phyloP scores from a whole-genome alignment of 2,329 filamentous ascomycete genomes.

The Neonectria coccinea region DNA sequence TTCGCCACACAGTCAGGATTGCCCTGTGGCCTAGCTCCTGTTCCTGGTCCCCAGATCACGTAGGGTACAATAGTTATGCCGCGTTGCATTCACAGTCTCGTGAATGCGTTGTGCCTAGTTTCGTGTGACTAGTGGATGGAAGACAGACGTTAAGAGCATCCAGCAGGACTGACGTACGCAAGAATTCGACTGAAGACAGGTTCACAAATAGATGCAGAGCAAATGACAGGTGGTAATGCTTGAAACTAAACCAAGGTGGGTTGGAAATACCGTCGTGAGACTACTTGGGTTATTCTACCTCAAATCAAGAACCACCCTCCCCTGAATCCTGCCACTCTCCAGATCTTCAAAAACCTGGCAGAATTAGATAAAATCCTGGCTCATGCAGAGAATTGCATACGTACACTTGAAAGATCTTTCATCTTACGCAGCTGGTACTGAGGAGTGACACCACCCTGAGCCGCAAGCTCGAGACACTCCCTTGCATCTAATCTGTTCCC shows the following conservation, averaged over 20 bases:
- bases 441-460: conserved; percentile 5
- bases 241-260: not conserved
- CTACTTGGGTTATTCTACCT: not conserved
- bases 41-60: not conserved
- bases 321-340: conserved; percentile 19
- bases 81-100: too few relatives aligned
- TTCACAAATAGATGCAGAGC: too few relatives aligned
- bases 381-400: too few relatives aligned
- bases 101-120: too few relatives aligned
- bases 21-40: not conserved
- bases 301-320: conserved; percentile 21
- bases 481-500: conserved; percentile 20
- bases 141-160: too few relatives aligned
- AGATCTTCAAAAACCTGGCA: conserved; percentile 15
- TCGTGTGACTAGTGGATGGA: too few relatives aligned
- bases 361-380: too few relatives aligned
- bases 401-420: conserved; percentile 12
- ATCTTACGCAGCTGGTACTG: conserved; percentile 20
- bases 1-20: not conserved
- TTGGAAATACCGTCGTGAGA: not conserved
- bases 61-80: too few relatives aligned
- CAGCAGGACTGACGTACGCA: too few relatives aligned
- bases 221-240: not conserved
- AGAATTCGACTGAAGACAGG: too few relatives aligned
- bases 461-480: conserved; percentile 24